Evolutionary conservation across 2,329 filamentous ascomycete genomes (phyloP).

Genomic region (Xylaria sp.): DNA sequence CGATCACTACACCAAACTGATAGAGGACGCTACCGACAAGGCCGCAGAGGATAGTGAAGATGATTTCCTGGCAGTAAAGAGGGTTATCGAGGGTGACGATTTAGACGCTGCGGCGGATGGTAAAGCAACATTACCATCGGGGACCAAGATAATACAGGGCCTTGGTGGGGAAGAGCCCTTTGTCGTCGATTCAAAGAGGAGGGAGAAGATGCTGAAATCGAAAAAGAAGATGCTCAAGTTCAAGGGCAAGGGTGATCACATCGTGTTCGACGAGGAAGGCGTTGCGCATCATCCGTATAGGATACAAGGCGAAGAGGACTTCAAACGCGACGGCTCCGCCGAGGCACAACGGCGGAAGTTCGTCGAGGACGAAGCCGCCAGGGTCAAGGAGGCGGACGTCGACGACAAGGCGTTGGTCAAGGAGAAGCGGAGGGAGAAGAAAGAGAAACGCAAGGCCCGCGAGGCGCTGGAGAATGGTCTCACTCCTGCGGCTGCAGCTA

Average conservation of each 20-base stretch:
- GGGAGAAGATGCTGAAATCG: conserved; percentile 92
- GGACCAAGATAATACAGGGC: conserved; percentile 71
- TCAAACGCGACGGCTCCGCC: conserved; percentile 78
- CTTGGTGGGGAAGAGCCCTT: conserved; percentile 77
- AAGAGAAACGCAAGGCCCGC: conserved; percentile 76
- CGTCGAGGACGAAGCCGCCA: conserved; percentile 77
- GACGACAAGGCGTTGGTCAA: conserved; percentile 84
- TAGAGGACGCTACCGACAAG: conserved; percentile 63
- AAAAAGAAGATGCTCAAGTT: conserved; percentile 95
- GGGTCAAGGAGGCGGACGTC: conserved; percentile 79
- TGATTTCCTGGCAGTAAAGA: conserved; percentile 90
- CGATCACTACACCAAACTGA: conserved; percentile 90
- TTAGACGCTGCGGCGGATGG: conserved; percentile 62
- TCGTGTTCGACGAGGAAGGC: conserved; percentile 94
- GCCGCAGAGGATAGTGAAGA: conserved; percentile 67
- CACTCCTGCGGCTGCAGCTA: conserved; percentile 42
- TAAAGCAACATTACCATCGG: conserved; percentile 54
- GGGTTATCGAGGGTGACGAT: conserved; percentile 79
- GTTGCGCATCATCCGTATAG: conserved; percentile 87
- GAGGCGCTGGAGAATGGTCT: conserved; percentile 63
- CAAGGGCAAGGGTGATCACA: conserved; percentile 85
- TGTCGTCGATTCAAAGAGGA: conserved; percentile 91
- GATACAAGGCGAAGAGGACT: conserved; percentile 85
- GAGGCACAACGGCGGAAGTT: conserved; percentile 82
- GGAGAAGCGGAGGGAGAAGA: conserved; percentile 81